Conservation (phyloP, 768 basidiomycete species). For the Symmetrospora coprosmae region DNA sequence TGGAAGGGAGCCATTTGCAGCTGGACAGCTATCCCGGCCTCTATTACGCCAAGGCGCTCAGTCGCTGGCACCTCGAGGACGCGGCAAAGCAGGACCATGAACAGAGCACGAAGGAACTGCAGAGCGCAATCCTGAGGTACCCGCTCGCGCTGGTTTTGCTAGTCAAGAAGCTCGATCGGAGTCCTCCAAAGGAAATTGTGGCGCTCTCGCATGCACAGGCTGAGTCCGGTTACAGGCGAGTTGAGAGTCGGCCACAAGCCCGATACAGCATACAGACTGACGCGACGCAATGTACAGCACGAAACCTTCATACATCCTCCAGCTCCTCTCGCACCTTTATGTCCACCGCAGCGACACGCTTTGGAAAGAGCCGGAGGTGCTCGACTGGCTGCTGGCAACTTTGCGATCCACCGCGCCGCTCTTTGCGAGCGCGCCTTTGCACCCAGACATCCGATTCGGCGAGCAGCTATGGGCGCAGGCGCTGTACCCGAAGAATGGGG, state of each 20-base stretch:
- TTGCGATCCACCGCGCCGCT: not conserved
- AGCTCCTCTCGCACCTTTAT: conserved; percentile 79
- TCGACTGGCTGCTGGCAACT: conserved; percentile 44
- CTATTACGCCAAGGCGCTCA: conserved; percentile 37
- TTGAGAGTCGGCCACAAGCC: not conserved
- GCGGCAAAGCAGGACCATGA: conserved; percentile 44
- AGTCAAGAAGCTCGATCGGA: conserved; percentile 50
- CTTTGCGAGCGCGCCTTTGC: not conserved
- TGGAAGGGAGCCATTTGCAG: not conserved
- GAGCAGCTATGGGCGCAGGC: not conserved
- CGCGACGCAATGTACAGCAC: not conserved
- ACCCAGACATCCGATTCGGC: not conserved
- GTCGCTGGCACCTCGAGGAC: conserved; percentile 34
- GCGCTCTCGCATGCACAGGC: not conserved
- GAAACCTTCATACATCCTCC: conserved; percentile 39
- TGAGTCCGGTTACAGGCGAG: not conserved
- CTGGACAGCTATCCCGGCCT: conserved; percentile 47
- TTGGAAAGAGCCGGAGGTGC: conserved; percentile 61
- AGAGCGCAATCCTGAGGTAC: conserved; percentile 59
- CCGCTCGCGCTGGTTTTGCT: conserved; percentile 68
- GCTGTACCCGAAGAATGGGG: conserved; percentile 5
- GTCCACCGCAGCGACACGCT: conserved; percentile 57
- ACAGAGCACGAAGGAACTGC: conserved; percentile 53
- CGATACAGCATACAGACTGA: not conserved
- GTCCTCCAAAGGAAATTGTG: not conserved